Conservation (phyloP, 2,329 filamentous ascomycete genomes). For the Geosmithia putterillii region DNA sequence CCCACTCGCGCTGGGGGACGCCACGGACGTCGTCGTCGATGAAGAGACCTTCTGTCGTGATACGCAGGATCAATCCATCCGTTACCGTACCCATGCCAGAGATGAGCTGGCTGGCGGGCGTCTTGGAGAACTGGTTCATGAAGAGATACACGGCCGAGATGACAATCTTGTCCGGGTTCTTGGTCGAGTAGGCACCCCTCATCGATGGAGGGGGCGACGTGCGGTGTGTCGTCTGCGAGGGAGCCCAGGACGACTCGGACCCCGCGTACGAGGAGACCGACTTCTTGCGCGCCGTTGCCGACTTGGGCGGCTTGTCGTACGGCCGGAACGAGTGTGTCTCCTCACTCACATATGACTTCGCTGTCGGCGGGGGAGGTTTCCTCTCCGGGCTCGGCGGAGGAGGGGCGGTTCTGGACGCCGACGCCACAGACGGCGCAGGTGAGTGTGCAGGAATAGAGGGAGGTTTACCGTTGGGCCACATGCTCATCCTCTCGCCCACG, state of each 20-base stretch:
- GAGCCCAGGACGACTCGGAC: constrained; percentile 78
- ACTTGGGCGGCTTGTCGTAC: constrained; percentile 56
- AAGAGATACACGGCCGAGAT: constrained; percentile 89
- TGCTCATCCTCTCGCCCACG: constrained; percentile 57
- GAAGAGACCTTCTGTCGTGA: constrained; percentile 89
- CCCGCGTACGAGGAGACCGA: constrained; percentile 56
- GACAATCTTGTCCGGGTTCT: constrained; percentile 90
- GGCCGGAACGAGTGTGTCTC: constrained; percentile 63
- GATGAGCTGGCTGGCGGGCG: constrained; percentile 82
- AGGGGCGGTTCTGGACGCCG: constrained; percentile 7
- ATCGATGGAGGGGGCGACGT: constrained; percentile 75
- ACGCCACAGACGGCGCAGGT: constrained; percentile 14
- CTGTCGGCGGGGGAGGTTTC: constrained; percentile 30
- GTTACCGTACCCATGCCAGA: constrained; percentile 77
- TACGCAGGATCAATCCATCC: constrained; percentile 81
- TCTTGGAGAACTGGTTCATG: constrained; percentile 77
- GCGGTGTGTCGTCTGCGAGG: constrained; percentile 70
- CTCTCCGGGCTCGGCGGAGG: constrained; percentile 17
- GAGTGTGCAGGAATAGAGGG: constrained; percentile 18
- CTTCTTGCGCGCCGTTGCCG: constrained; percentile 34
- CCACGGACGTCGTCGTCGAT: constrained; percentile 90
- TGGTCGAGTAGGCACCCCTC: constrained; percentile 69
- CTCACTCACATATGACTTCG: constrained; percentile 47
- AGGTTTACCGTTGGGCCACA: constrained; percentile 53
- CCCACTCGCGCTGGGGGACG: constrained; percentile 95